Conservation (phyloP, 345 rosid genomes). For the Anastatica hierochuntica region DNA sequence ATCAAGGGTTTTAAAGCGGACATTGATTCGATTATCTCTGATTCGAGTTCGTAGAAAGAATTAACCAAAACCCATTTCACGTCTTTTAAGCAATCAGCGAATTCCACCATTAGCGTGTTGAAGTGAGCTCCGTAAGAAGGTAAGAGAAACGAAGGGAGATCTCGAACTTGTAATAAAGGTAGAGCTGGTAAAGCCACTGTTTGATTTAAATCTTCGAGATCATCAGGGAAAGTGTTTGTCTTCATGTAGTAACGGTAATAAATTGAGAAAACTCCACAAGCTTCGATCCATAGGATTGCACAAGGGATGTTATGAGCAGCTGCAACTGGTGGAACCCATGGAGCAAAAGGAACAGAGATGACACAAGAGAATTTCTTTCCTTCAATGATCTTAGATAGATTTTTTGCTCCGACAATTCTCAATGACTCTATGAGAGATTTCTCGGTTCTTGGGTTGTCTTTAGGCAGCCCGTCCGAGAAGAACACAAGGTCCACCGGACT, state of each 20-base stretch:
- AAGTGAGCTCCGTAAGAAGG: constrained; percentile 17
- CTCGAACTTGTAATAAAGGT: constrained; percentile 30
- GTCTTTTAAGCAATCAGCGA: constrained; percentile 24
- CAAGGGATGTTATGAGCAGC: constrained; percentile 32
- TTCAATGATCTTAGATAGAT: constrained; percentile 28
- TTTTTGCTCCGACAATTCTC: constrained; percentile 23
- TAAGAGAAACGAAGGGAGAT: constrained; percentile 41
- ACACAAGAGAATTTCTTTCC: constrained; percentile 25
- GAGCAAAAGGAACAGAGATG: constrained; percentile 34
- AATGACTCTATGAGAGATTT: constrained; percentile 16
- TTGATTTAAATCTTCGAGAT: constrained; percentile 18
- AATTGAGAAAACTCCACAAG: constrained; percentile 33
- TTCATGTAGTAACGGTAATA: constrained; percentile 37
- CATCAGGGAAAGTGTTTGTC: constrained; percentile 22
- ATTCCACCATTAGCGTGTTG: constrained; percentile 6
- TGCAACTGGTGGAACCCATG: constrained; percentile 45
- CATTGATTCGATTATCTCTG: constrained; percentile 28
- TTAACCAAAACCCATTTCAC: constrained; percentile 46
- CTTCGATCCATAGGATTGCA: constrained; percentile 50
- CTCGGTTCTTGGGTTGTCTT: constrained; percentile 12
- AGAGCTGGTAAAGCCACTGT: constrained; percentile 31
- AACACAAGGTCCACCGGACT: constrained; percentile 23
- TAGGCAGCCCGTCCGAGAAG: constrained; percentile 41
- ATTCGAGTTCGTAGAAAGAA: constrained; percentile 43
- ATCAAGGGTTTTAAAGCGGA: constrained; percentile 17